Base-by-base conservation (phyloP, 176 grass and related monocot genomes). In the Carex cristatella region DNA sequence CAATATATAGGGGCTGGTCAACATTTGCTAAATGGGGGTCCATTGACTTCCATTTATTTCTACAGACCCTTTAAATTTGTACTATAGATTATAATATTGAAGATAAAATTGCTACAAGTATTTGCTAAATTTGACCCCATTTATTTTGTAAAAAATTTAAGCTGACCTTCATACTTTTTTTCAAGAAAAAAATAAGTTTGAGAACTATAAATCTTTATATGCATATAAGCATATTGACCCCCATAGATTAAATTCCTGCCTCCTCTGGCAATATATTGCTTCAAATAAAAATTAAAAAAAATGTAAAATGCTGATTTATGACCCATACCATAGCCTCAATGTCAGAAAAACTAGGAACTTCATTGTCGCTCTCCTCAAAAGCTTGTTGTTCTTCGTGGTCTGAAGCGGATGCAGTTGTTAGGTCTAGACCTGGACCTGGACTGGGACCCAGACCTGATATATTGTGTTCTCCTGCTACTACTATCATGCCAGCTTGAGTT, bases 281-380 rank as follows among this genome's bases (percentile, higher is more conserved):
- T 79, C 74, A 56, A 58, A 79, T 16, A 33, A 33, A 57, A 78
- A 23, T 23, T 0, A 56, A 4, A 40, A 11, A 48, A 63, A 82
- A 65, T 16, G 48, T 12, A 8, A 15, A 28, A 64, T 9, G 55
- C 40, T 67, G 42, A 69, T 66, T 54, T 48, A 83, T 19, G 23
- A 83, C 28, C 7, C 81, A 69, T 83, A 83, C 81, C 81, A 83
- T 4, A 18, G 81, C 81, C 63, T 83, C 81, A 55, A 69, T 40
- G 31, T 83, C 81, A 51, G 81, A 69, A 32, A 69, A 66, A 67
- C 81, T 69, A 44, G 81, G 81, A 67, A 83, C 81, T 69, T 83
- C 81, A 56, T 53, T 53, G 9, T 83, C 81, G 7, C 61, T 83
- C 81, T 83, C 81, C n/a, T 83, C 81, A 54, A 63, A 68, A 67